Evolutionary conservation across 768 basidiomycete genomes (phyloP), one percentile per base, ranked within the genome.

Genomic region (Suillus sp.): DNA sequence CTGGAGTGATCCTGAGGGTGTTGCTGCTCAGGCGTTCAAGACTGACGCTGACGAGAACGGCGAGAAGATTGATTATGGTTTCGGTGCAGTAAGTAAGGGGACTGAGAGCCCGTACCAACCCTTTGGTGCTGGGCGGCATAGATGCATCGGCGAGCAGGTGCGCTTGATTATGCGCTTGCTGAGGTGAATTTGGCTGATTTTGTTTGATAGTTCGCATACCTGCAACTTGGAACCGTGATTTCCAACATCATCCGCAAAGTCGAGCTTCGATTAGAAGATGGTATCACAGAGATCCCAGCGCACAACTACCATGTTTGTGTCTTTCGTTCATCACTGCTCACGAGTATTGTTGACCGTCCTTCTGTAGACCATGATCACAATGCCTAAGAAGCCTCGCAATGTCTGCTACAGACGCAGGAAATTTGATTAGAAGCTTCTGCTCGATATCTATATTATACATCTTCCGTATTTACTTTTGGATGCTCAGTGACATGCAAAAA

Each of bases 41-140:
- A 81, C 84, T 67, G 95, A 97, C 71, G 76, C 79, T 45, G 92
- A 92, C 68, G 88, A 88, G 69, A 75, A 77, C 37, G 91, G 93
- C 62, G 93, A 96, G 76, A 95, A 95, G 80, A 81, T 99, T 65
- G 97, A 99, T 76, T 99, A 90, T 71, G 97, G 97, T 2, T 99
- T 93, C 75, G 97, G 97, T 60, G 86, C 89, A 64, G 92, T 99
- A 59, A 93, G 90, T 80, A 98, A 98, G 79, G 96, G 96, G 57
- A 98, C 96, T 7, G 93, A 96, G 62, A 93, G 90, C 68, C 94
- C 93, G 56, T 98, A 99, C 75, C 93, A 97, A 74, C 97, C 97
- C 2, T 99, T 99, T 70, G 97, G 97, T 65, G 96, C 97, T 59
- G 97, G 97, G 34, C 84, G 92, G 70, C 96, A 98, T 79, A 83